Base-by-base conservation (phyloP, 371 early-diverging fungal species). In the Mycotypha africana region DNA sequence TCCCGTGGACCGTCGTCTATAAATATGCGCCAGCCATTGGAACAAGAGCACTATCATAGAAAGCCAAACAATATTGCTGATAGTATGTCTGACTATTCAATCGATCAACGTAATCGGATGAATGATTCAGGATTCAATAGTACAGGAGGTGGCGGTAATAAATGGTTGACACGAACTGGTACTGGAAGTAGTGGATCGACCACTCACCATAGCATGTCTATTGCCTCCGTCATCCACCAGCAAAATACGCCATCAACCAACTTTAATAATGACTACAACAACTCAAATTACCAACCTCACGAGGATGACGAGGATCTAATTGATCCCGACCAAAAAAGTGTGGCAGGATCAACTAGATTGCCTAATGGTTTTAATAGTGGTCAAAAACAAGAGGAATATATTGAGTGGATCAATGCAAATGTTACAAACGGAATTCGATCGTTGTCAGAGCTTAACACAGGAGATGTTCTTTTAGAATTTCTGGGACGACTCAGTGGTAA, bases 361-460 rank as follows among this genome's bases (percentile, higher is more conserved):
- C 43, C 21, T 10, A n/a, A n/a, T n/a, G n/a, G n/a, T n/a, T n/a
- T n/a, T n/a, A n/a, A n/a, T n/a, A n/a, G n/a, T n/a, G n/a, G n/a
- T 16, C 28, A 15, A 23, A 41, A 49, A 40, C 55, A 45, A 39
- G 35, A 51, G 19, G 65, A 67, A 19, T 78, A 75, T 38, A 42
- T 79, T 4, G 43, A 57, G 8, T 83, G 84, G 84, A 61, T 81
- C 36, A 81, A 83, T 51, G 52, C 60, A 3, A 43, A 72, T 38
- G 36, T 81, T 6, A 45, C 51, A 49, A 14, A 42, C n/a, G 35
- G 56, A 41, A n/a, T 67, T 42, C 7, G 31, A 6, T 23, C 47
- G 19, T 21, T 67, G n/a, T 47, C 55, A 17, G 80, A 76, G 2
- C 49, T 83, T 21, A 65, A 70, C 14, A 62, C 68, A 0, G 84